phyloP scores from a whole-genome alignment of 176 grass and related monocot genomes.

The Echinochloa phyllopogon region DNA sequence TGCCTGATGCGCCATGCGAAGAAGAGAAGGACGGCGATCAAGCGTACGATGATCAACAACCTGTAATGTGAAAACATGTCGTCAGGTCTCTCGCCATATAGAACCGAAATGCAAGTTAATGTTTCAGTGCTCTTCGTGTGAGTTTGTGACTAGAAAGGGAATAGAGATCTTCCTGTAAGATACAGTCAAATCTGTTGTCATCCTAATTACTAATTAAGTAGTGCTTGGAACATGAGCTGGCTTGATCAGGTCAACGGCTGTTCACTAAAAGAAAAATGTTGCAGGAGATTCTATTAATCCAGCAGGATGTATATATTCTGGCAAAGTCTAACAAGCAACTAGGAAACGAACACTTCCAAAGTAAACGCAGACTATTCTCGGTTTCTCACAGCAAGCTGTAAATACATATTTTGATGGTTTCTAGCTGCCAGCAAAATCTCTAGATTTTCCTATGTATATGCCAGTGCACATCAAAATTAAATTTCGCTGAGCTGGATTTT shows the following conservation, averaged over 20 bases:
- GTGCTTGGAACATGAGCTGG: not conserved
- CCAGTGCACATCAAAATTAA: not conserved
- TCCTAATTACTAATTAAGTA: no score
- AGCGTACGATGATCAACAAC: slow-evolving; percentile 1
- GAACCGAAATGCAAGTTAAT: not conserved
- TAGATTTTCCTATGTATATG: not conserved
- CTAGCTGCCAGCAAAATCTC: not conserved
- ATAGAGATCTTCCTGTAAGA: not conserved
- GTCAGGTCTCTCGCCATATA: not conserved
- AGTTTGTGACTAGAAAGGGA: not conserved
- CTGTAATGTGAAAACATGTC: not conserved
- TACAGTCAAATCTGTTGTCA: not conserved
- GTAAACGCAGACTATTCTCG: not conserved
- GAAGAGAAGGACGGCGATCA: slow-evolving; percentile 35
- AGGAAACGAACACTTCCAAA: not conserved
- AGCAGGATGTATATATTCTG: not conserved
- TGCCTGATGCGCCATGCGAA: slow-evolving; percentile 37
- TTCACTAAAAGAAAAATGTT: not conserved
- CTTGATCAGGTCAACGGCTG: not conserved
- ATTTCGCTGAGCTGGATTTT: not conserved
- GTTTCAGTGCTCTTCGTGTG: not conserved
- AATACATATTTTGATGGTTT: not conserved
- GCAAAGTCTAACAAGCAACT: not conserved
- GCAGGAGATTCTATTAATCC: not conserved
- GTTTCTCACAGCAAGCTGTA: no score